Base-by-base conservation (phyloP, 306 rosid species). In the Casuarina equisetifolia region DNA sequence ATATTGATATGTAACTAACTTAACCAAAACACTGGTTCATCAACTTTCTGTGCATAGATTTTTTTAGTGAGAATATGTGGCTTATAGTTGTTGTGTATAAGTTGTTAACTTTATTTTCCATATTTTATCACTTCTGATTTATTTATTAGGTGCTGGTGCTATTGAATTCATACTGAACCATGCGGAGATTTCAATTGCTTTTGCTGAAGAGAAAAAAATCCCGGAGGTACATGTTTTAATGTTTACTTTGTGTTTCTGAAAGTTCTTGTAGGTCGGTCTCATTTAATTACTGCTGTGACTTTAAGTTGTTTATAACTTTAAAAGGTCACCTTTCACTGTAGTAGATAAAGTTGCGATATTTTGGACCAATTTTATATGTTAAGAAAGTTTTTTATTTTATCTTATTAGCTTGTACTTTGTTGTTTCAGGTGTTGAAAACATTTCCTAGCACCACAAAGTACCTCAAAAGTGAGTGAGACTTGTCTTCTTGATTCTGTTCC, bases 131-230 rank as follows among this genome's bases (percentile, higher is more conserved):
- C 58, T 79, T 74, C 57, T 79, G 75, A 64, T 81, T 42, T 78
- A 55, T 70, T 80, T 79, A 74, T 57, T 76, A 95, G 97, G 98
- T 88, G 93, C 97, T 39, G 92, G 88, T 54, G 98, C 97, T 76
- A 75, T 95, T 81, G 98, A 95, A 74, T 95, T 92, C 81, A 86
- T 92, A 54, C 89, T 95, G 78, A 75, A 81, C 79, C 98, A 95
- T 78, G 90, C 97, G 38, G 98, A 95, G 82, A 83, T 92, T 75
- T 81, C 96, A 70, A 86, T 95, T 36, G 81, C 91, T 81, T 92
- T 92, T 88, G 87, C 55, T 46, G 98, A 95, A 82, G 97, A 91
- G 86, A 89, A 84, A 80, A 95, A 92, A 86, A 88, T 95, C 74
- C 76, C 97, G 0, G 97, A 95, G 97, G 98, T 95, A 82, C 64